Percentiles rank a stretch among this genome's conserved stretches.
These are phyloP conservation scores for Suhomyces taliae DNA, from an alignment of 1,139 yeast species.

Conservation along the genomic window DNA sequence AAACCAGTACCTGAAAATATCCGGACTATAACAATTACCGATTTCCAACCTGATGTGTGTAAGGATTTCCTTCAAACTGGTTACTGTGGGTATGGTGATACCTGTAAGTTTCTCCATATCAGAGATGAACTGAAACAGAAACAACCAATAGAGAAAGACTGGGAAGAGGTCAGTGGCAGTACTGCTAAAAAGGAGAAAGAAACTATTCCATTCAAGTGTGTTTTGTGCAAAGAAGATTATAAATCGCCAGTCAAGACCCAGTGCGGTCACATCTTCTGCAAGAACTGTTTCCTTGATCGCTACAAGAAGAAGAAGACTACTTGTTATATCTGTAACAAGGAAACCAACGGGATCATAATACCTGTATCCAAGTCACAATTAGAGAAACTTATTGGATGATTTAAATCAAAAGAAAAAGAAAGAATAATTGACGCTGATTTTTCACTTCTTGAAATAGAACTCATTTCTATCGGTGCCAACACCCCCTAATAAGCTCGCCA, in stretches of 20 bases:
- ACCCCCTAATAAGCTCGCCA: too few species aligned
- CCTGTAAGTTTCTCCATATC: slow-evolving; percentile 92
- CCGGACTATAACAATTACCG: slow-evolving; percentile 73
- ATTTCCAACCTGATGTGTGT: slow-evolving; percentile 92
- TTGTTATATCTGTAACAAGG: slow-evolving; percentile 60
- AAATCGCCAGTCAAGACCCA: slow-evolving; percentile 57
- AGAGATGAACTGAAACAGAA: slow-evolving; percentile 83
- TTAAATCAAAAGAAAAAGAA: too few species aligned
- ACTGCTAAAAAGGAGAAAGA: slow-evolving; percentile 15
- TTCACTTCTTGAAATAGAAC: not conserved
- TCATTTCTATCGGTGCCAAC: not conserved
- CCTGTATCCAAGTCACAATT: slow-evolving; percentile 23
- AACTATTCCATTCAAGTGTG: slow-evolving; percentile 61
- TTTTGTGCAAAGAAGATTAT: slow-evolving; percentile 60
- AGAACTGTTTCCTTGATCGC: slow-evolving; percentile 56
- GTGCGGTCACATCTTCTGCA: slow-evolving; percentile 71
- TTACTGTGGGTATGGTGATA: slow-evolving; percentile 95
- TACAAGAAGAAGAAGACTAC: slow-evolving; percentile 39
- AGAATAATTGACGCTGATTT: too few species aligned
- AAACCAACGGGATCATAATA: slow-evolving; percentile 54
- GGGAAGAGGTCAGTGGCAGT: slow-evolving; percentile 49
- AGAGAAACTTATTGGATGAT: not conserved
- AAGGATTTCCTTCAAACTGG: slow-evolving; percentile 92
- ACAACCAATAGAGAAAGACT: slow-evolving; percentile 67
- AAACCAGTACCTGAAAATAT: slow-evolving; percentile 50